Conservation (phyloP, 805 yeast species). For the Candida quercuum region DNA sequence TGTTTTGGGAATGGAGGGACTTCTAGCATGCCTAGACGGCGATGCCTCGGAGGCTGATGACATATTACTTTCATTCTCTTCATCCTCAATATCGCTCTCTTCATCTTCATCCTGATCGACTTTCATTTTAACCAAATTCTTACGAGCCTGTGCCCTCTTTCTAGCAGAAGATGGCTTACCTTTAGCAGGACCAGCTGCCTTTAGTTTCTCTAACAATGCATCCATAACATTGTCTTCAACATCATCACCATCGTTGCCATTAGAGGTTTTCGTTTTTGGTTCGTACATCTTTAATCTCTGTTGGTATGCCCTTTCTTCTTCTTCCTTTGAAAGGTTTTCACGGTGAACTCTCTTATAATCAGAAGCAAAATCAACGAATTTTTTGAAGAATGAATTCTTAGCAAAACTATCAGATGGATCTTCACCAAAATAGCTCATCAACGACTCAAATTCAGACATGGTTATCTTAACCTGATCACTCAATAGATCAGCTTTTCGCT, state of each 20-base stretch:
- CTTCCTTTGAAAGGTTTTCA: constrained; percentile 65
- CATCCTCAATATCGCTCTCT: constrained; percentile 10
- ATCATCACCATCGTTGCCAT: constrained; percentile 19
- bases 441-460: constrained; percentile 44
- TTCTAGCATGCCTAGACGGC: constrained; percentile 9
- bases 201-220: constrained; percentile 74
- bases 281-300: constrained; percentile 56
- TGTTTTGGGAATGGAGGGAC: constrained; percentile 14
- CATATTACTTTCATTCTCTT: constrained; percentile 4
- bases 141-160: constrained; percentile 71
- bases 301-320: constrained; percentile 59
- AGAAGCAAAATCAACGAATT: constrained; percentile 52
- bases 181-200: constrained; percentile 76
- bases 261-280: constrained; percentile 8
- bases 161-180: constrained; percentile 79
- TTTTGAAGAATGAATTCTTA: constrained; percentile 55
- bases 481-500: constrained; percentile 44
- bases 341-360: constrained; percentile 60
- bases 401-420: constrained; percentile 47
- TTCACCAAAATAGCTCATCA: constrained; percentile 73
- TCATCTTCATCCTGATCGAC: constrained; percentile 16
- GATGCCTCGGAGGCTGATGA: constrained; percentile 7
- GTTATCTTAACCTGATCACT: constrained; percentile 46
- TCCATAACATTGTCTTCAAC: constrained; percentile 66
- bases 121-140: constrained; percentile 42